Conservation (phyloP, 164 flowering plant genomes). For the Aristolochia fimbriata region DNA sequence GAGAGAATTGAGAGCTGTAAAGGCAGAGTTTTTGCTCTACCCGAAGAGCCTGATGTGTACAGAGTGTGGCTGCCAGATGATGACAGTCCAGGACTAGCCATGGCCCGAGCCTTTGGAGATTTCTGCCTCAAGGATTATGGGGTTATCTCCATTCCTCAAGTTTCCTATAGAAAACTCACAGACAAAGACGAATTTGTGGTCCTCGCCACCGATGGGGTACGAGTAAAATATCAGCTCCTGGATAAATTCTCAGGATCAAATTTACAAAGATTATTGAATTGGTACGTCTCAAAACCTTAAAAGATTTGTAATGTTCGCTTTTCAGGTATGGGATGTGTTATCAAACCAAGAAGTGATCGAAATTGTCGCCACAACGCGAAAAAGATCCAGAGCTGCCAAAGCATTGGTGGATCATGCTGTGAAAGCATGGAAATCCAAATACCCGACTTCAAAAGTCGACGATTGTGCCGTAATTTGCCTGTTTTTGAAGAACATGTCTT, state of each 20-base stretch:
- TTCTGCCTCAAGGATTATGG: conserved; percentile 82
- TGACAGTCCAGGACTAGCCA: conserved; percentile 75
- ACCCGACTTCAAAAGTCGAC: conserved; percentile 50
- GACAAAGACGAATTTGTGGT: conserved; percentile 66
- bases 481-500: conserved; percentile 33
- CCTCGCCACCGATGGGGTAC: conserved; percentile 95
- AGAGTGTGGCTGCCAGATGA: conserved; percentile 84
- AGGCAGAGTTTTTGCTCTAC: conserved; percentile 63
- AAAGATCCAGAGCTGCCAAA: conserved; percentile 48
- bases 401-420: conserved; percentile 44
- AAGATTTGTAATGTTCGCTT: neutral
- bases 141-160: conserved; percentile 54
- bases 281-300: neutral
- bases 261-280: neutral
- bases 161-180: conserved; percentile 48
- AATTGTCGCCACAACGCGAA: conserved; percentile 54
- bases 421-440: conserved; percentile 52
- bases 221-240: neutral
- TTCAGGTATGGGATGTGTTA: conserved; percentile 80
- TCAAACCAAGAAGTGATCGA: conserved; percentile 54
- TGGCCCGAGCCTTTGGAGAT: conserved; percentile 90
- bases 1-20: conserved; percentile 49
- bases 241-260: no score
- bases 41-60: conserved; percentile 50
- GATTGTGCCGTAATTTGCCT: conserved; percentile 72